Conservation (phyloP, 345 rosid genomes). For the Eucalyptus rudis region DNA sequence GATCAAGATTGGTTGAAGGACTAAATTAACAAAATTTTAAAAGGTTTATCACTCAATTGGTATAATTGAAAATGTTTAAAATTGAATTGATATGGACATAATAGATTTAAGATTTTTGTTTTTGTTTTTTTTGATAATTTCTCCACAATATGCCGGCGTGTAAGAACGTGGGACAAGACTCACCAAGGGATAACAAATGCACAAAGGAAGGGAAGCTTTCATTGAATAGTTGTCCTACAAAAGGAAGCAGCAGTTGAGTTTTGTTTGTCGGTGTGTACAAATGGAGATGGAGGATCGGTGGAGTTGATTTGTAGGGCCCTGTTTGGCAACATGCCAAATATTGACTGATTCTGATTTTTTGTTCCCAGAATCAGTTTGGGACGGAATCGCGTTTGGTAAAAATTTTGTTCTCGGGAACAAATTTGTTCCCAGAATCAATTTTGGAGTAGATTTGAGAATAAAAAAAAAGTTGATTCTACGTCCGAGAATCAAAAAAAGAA, state of each 20-base stretch:
- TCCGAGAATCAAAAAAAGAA: too few species aligned
- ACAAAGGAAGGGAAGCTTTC: neutral
- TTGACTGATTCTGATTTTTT: too few species aligned
- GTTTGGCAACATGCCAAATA: too few species aligned
- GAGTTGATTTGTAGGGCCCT: neutral
- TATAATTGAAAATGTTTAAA: neutral
- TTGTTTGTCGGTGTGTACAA: neutral
- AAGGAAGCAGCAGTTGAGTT: neutral
- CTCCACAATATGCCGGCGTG: fast-evolving
- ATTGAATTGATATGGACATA: fast-evolving
- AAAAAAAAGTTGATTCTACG: too few species aligned
- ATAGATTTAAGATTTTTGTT: fast-evolving
- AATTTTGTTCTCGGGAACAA: too few species aligned
- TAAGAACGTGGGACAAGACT: neutral
- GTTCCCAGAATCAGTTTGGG: too few species aligned
- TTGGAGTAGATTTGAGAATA: too few species aligned
- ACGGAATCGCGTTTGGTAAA: too few species aligned
- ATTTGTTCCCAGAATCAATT: too few species aligned
- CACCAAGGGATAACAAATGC: neutral
- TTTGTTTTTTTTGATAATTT: too few species aligned
- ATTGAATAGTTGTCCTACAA: neutral
- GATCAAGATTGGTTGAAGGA: fast-evolving
- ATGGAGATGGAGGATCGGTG: neutral
- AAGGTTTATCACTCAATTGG: fast-evolving
- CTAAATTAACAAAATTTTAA: too few species aligned